These are phyloP conservation scores for Yamadazyma triangularis DNA, from an alignment of 1,139 yeast genomes.

Conservation along the genomic window DNA sequence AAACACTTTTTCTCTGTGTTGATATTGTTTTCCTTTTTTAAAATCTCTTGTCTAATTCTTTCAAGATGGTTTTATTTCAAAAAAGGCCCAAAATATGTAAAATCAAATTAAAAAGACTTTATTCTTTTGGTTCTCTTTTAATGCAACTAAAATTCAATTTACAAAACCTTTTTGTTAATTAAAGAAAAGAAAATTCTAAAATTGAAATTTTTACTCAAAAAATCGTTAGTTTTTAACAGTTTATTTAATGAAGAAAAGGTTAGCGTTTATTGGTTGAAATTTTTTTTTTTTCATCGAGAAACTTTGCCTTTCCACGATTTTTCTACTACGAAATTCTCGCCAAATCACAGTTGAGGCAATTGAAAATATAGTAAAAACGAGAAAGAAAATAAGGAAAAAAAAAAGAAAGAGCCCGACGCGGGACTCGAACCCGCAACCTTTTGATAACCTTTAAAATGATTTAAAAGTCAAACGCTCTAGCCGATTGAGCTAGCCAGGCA, in stretches of 20 bases:
- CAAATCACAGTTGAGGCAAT: too few species aligned
- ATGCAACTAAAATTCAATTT: neutral
- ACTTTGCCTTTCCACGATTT: too few species aligned
- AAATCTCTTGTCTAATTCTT: too few species aligned
- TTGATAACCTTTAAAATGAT: conserved; percentile 9
- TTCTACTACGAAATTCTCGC: too few species aligned
- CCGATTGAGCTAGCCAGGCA: conserved; percentile 20
- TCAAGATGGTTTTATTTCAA: too few species aligned
- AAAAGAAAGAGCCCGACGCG: conserved; percentile 13
- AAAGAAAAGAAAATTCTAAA: conserved; percentile 6
- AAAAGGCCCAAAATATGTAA: too few species aligned
- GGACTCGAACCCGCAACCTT: conserved; percentile 17
- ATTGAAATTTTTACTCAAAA: neutral
- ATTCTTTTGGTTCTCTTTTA: neutral
- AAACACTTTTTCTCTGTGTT: too few species aligned
- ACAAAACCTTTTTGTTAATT: conserved; percentile 5
- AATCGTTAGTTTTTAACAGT: neutral
- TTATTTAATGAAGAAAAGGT: conserved; percentile 21
- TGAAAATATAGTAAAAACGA: neutral
- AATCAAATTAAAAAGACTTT: too few species aligned
- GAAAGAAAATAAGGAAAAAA: neutral
- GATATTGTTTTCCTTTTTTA: too few species aligned
- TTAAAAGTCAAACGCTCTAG: conserved; percentile 19
- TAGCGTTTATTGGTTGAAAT: conserved; percentile 18
- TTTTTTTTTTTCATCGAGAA: neutral